Evolutionary conservation across 345 rosid species (phyloP).

Genomic region (Limnanthes douglasii): DNA sequence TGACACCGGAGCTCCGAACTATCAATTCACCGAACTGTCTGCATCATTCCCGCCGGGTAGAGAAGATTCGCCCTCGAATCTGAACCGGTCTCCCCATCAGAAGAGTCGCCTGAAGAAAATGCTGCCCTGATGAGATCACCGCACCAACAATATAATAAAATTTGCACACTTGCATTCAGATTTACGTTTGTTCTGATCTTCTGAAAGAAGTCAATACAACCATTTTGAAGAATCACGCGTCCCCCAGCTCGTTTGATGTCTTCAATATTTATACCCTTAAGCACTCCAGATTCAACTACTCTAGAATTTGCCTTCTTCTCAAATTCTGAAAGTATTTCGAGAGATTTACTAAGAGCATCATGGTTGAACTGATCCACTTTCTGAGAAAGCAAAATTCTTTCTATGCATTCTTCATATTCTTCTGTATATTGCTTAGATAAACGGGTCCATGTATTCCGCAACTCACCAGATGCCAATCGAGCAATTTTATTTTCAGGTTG

Average conservation of each 20-base stretch:
- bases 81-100: too few species aligned
- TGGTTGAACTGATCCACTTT: conserved; percentile 51
- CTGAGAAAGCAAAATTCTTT: conserved; percentile 45
- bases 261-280: conserved; percentile 73
- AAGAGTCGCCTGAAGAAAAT: conserved; percentile 65
- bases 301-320: conserved; percentile 73
- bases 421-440: conserved; percentile 75
- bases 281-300: conserved; percentile 76
- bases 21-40: too few species aligned
- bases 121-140: conserved; percentile 81
- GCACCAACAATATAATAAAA: conserved; percentile 96
- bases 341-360: conserved; percentile 52
- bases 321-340: conserved; percentile 61
- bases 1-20: too few species aligned
- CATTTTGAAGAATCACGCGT: conserved; percentile 77
- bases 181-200: conserved; percentile 37
- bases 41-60: too few species aligned
- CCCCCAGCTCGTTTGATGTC: conserved; percentile 92
- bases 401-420: conserved; percentile 82
- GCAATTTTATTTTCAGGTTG: conserved; percentile 30
- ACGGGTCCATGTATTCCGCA: conserved; percentile 58
- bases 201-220: conserved; percentile 63
- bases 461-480: conserved; percentile 71
- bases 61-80: too few species aligned
- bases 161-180: conserved; percentile 39